Conservation (phyloP, 1,284 basidiomycete genomes). For the Trichosporon sp. region DNA sequence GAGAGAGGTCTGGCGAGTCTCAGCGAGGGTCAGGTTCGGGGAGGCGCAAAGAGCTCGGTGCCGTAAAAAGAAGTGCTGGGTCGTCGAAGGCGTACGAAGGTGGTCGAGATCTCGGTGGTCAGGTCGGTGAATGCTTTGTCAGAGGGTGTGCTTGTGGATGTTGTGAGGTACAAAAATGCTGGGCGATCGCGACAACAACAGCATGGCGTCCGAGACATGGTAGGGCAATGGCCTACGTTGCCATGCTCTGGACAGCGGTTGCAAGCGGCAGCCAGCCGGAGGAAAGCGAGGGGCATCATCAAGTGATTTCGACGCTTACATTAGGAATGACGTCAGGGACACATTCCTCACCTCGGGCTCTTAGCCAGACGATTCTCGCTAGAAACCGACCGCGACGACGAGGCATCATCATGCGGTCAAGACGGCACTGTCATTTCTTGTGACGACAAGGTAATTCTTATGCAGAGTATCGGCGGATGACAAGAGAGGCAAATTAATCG, state of each 20-base stretch:
- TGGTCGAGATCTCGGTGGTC: background rate
- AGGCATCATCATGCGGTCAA: too few species aligned
- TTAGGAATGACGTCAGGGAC: background rate
- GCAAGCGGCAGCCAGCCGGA: background rate
- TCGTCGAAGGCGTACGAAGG: background rate
- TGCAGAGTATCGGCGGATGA: too few species aligned
- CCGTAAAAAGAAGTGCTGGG: too few species aligned
- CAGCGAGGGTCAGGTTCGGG: too few species aligned
- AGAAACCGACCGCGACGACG: background rate
- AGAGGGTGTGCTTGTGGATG: background rate
- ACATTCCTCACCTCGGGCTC: background rate
- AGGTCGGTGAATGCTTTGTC: background rate
- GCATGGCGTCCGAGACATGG: background rate
- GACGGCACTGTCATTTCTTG: too few species aligned
- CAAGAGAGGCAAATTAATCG: too few species aligned
- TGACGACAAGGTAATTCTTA: too few species aligned
- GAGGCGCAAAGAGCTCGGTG: background rate
- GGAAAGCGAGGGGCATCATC: too few species aligned
- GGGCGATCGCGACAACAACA: background rate
- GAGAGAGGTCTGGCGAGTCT: background rate
- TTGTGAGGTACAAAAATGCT: background rate
- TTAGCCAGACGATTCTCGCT: background rate
- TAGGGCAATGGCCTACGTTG: background rate
- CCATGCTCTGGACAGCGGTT: background rate
- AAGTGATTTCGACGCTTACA: background rate